Percentiles rank a stretch among this genome's conserved stretches.
Evolutionary conservation across 805 yeast species (phyloP).

Genomic region (Candida nemodendra): DNA sequence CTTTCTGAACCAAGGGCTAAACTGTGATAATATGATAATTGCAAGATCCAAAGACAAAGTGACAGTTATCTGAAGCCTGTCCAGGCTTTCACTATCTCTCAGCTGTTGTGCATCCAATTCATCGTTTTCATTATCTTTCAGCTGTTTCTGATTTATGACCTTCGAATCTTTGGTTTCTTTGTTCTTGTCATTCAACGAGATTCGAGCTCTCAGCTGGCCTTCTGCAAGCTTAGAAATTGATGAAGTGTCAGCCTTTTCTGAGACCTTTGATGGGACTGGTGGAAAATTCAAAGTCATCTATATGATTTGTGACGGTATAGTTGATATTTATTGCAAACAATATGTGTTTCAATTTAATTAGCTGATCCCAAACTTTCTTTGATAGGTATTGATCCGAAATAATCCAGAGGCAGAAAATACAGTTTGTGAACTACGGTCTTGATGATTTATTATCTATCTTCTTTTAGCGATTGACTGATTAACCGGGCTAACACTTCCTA

Average conservation of each 20-base stretch:
- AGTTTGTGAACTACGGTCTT: no score
- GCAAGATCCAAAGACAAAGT: slow-evolving; percentile 17
- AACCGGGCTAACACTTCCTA: no score
- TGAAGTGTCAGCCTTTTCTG: slow-evolving; percentile 4
- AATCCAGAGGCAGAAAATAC: no score
- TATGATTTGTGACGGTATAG: no score
- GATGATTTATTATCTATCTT: no score
- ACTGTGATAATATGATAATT: slow-evolving; percentile 17
- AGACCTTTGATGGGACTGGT: not conserved
- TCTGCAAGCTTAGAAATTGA: slow-evolving; percentile 8
- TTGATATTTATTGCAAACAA: no score
- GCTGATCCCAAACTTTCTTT: no score
- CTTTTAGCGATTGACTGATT: no score
- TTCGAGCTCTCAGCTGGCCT: slow-evolving; percentile 7
- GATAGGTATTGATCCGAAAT: no score
- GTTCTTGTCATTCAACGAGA: slow-evolving; percentile 3
- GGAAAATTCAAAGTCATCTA: slow-evolving; percentile 16
- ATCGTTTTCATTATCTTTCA: not conserved
- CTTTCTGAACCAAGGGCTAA: slow-evolving; percentile 31
- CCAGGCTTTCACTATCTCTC: slow-evolving; percentile 14
- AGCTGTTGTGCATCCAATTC: slow-evolving; percentile 4
- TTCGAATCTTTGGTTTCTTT: not conserved
- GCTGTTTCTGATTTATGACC: not conserved
- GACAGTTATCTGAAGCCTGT: slow-evolving; percentile 19
- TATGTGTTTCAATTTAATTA: no score